Conservation (phyloP, 23 red algal genomes). For the Pyropia haitanensis region DNA sequence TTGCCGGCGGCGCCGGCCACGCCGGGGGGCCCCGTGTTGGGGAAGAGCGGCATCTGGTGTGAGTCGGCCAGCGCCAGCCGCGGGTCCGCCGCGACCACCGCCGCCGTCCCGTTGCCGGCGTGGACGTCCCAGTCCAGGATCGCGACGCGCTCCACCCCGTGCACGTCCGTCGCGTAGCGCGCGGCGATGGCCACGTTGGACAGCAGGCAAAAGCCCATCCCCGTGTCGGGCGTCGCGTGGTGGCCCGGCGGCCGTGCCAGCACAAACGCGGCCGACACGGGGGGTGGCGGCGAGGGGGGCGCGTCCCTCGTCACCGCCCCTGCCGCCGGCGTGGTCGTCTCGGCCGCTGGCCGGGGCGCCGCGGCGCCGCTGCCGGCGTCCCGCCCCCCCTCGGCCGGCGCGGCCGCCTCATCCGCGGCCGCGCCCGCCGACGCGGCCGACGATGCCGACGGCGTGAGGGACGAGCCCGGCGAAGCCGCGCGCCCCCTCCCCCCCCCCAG, state of each 20-base stretch:
- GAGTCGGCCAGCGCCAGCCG: slow-evolving; percentile 43
- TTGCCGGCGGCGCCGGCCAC: slow-evolving; percentile 48
- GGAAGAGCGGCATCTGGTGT: slow-evolving; percentile 89
- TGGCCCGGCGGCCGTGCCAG: slow-evolving; percentile 85
- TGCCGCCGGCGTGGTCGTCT: background rate
- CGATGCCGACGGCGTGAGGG: too few relatives aligned
- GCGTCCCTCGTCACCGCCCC: background rate
- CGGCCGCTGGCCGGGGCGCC: background rate
- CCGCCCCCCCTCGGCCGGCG: too few relatives aligned
- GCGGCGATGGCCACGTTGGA: background rate
- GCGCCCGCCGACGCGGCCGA: too few relatives aligned
- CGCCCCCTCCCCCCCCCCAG: slow-evolving; percentile 1
- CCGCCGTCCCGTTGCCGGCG: slow-evolving; percentile 24
- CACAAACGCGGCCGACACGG: slow-evolving; percentile 19
- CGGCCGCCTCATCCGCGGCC: too few relatives aligned
- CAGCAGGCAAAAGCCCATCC: slow-evolving; percentile 4
- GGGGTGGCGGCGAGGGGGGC: too few relatives aligned
- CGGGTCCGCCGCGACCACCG: slow-evolving; percentile 20
- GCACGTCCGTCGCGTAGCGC: background rate
- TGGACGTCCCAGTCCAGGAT: slow-evolving; percentile 39
- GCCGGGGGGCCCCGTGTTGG: slow-evolving; percentile 51
- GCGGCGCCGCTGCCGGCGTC: too few relatives aligned
- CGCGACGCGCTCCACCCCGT: background rate
- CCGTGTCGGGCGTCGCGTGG: slow-evolving; percentile 70
- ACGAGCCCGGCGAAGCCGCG: background rate